These are phyloP conservation scores for Globisporangium parvum DNA, from an alignment of 352 stramenopile genomes.

Conservation along the genomic window DNA sequence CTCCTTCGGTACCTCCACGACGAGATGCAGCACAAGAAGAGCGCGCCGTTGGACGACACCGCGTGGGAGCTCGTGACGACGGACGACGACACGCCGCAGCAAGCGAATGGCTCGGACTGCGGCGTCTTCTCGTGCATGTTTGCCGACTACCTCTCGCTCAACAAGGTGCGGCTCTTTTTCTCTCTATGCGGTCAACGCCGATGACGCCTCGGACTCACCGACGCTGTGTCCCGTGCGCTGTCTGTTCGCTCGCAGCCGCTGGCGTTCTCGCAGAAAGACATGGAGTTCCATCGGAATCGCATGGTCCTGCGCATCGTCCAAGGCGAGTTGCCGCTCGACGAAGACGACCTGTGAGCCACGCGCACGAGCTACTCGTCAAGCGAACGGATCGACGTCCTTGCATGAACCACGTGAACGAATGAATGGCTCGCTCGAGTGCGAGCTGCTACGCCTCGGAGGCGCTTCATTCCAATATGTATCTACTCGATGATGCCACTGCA, in stretches of 20 bases:
- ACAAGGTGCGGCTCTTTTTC: conserved; percentile 33
- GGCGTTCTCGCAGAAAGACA: conserved; percentile 73
- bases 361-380: neutral
- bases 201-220: neutral
- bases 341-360: conserved; percentile 55
- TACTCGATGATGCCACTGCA: neutral
- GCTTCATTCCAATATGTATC: neutral
- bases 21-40: conserved; percentile 84
- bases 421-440: neutral
- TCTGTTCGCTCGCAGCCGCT: conserved; percentile 28
- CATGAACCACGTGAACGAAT: neutral
- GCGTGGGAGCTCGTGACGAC: conserved; percentile 66
- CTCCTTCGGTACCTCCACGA: conserved; percentile 77
- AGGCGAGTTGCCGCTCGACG: conserved; percentile 54
- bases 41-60: conserved; percentile 44
- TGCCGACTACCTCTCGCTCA: conserved; percentile 67
- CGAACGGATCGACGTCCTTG: neutral
- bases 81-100: conserved; percentile 53
- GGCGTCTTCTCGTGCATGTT: conserved; percentile 87
- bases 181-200: neutral
- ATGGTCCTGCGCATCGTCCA: conserved; percentile 74
- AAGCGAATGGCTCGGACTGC: conserved; percentile 81
- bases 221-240: neutral
- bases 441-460: too few relatives aligned
- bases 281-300: conserved; percentile 77